phyloP scores from a whole-genome alignment of 768 basidiomycete species.

The Collybia mongolica region DNA sequence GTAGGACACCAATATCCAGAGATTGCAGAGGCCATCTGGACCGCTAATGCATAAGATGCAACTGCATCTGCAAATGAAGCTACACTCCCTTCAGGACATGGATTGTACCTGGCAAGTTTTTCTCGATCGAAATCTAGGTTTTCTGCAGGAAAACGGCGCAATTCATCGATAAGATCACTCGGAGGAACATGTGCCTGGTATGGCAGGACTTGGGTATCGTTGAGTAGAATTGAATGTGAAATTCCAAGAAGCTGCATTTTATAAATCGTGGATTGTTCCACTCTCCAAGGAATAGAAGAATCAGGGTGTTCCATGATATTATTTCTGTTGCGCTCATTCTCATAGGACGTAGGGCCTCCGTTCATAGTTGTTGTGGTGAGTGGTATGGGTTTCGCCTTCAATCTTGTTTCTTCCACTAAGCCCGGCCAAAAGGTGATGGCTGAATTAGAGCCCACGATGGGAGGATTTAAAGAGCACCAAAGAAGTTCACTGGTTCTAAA shows the following conservation, averaged over 20 bases:
- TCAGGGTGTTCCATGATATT: slow-evolving; percentile 19
- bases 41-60: slow-evolving; percentile 65
- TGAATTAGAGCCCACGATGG: slow-evolving; percentile 45
- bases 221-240: slow-evolving; percentile 42
- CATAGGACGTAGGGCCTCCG: slow-evolving; percentile 1
- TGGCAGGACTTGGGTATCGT: slow-evolving; percentile 64
- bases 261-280: slow-evolving; percentile 62
- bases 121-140: slow-evolving; percentile 41
- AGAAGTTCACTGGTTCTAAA: slow-evolving; percentile 70
- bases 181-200: slow-evolving; percentile 70
- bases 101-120: slow-evolving; percentile 49
- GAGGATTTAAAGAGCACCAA: slow-evolving; percentile 59
- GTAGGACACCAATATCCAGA: slow-evolving; percentile 69
- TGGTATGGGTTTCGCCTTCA: slow-evolving; percentile 44
- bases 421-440: slow-evolving; percentile 76
- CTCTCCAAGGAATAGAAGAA: slow-evolving; percentile 45
- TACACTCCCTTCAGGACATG: slow-evolving; percentile 30
- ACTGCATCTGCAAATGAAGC: slow-evolving; percentile 50
- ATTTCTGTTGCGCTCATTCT: slow-evolving; percentile 15
- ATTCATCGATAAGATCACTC: slow-evolving; percentile 45
- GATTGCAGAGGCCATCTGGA: slow-evolving; percentile 67
- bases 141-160: slow-evolving; percentile 43
- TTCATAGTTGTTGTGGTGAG: slow-evolving; percentile 8
- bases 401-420: slow-evolving; percentile 54
- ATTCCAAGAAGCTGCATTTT: slow-evolving; percentile 68